These are phyloP conservation scores for Cladosporium phlei DNA, from an alignment of 2,329 filamentous ascomycete species.

Conservation along the genomic window DNA sequence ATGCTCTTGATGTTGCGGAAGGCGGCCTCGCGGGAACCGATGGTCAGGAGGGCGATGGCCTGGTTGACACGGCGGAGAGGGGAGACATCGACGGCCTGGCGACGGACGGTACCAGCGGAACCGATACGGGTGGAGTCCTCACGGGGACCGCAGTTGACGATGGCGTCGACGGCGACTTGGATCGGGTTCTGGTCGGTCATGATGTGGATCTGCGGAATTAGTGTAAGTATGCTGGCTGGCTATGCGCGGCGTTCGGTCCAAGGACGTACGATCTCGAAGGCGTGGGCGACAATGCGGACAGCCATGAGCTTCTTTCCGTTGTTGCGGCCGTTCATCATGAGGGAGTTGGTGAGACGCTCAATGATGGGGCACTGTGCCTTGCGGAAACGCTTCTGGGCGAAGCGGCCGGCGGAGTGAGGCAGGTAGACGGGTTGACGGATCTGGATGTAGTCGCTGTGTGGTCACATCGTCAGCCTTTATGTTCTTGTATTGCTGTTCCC, in stretches of 20 bases:
- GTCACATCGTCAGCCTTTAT: slow-evolving; percentile 12
- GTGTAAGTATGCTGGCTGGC: slow-evolving; percentile 7
- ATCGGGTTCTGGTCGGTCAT: slow-evolving; percentile 99
- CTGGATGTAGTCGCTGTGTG: slow-evolving; percentile 93
- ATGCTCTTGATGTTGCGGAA: slow-evolving; percentile 99
- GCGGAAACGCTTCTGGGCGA: slow-evolving; percentile 99
- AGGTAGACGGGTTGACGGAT: slow-evolving; percentile 99
- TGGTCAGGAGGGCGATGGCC: slow-evolving; percentile 97
- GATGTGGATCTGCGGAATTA: slow-evolving; percentile 77
- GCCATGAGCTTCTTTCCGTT: slow-evolving; percentile 99
- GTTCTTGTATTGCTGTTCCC: too few relatives aligned
- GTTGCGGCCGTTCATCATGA: slow-evolving; percentile 99
- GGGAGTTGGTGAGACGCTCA: slow-evolving; percentile 99
- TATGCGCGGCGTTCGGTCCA: slow-evolving; percentile 8
- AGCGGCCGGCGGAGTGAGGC: slow-evolving; percentile 96
- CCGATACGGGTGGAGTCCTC: slow-evolving; percentile 99
- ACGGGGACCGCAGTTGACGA: slow-evolving; percentile 99
- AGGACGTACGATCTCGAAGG: slow-evolving; percentile 94
- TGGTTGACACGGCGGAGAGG: slow-evolving; percentile 99
- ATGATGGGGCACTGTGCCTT: slow-evolving; percentile 99
- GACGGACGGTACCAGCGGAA: slow-evolving; percentile 98
- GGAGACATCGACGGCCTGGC: slow-evolving; percentile 99
- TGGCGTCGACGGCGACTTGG: slow-evolving; percentile 98
- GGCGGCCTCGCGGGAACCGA: slow-evolving; percentile 94
- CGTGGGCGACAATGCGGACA: slow-evolving; percentile 96